Percentiles rank a stretch among this genome's conserved stretches.
Evolutionary conservation across 1,139 yeast species (phyloP).

Genomic region (Debaryomyces robertsiae): DNA sequence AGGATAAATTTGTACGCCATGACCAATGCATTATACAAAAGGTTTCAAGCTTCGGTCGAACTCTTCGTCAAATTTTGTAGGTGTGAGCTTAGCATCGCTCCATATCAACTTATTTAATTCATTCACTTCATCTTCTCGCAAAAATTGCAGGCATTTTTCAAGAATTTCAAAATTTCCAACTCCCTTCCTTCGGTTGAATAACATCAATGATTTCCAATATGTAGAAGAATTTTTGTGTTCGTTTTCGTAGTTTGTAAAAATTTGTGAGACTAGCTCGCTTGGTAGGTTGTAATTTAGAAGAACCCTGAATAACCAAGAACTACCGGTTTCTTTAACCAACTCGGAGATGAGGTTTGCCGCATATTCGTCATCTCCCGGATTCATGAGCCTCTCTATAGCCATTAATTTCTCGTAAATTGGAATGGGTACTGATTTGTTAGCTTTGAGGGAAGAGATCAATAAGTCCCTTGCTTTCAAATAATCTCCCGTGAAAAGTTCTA

Average conservation of each 20-base stretch:
- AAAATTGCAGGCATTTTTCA: slow-evolving; percentile 5
- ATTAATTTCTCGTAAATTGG: slow-evolving; percentile 42
- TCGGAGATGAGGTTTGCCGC: slow-evolving; percentile 28
- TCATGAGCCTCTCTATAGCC: slow-evolving; percentile 36
- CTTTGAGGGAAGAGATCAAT: slow-evolving; percentile 27
- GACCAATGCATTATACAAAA: slow-evolving; percentile 6
- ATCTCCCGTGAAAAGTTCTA: slow-evolving; percentile 36
- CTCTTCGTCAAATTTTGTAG: slow-evolving; percentile 2
- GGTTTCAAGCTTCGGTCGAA: slow-evolving; percentile 3
- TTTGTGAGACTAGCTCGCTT: slow-evolving; percentile 13
- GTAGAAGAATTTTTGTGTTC: slow-evolving; percentile 4
- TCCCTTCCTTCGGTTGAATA: not conserved
- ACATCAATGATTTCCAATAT: slow-evolving; percentile 7
- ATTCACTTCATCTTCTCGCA: slow-evolving; percentile 1
- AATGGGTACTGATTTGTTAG: slow-evolving; percentile 33
- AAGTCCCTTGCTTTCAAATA: slow-evolving; percentile 40
- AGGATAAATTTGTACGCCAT: no score
- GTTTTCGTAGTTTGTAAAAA: slow-evolving; percentile 14
- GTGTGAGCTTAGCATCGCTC: not conserved
- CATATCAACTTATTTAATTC: slow-evolving; percentile 3
- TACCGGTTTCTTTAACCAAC: slow-evolving; percentile 26
- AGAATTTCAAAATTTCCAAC: not conserved
- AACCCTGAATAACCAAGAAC: slow-evolving; percentile 27
- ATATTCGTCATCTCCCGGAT: slow-evolving; percentile 26
- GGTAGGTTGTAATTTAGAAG: slow-evolving; percentile 20